phyloP scores from a whole-genome alignment of 1,139 yeast species.

The Suhomyces bolitotheri region DNA sequence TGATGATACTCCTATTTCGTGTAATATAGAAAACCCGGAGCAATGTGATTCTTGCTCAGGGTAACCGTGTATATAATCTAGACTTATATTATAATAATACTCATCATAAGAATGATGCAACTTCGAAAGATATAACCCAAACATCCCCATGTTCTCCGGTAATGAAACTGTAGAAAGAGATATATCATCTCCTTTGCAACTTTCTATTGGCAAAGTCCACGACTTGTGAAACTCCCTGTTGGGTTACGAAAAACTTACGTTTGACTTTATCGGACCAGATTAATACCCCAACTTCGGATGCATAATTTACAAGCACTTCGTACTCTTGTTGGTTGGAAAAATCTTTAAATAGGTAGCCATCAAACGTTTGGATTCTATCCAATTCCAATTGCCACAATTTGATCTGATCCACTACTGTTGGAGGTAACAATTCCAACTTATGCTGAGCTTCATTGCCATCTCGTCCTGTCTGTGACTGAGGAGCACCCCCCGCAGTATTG shows the following conservation, averaged over 20 bases:
- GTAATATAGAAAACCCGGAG: conserved; percentile 36
- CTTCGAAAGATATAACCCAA: no score
- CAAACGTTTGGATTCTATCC: conserved; percentile 86
- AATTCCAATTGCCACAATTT: conserved; percentile 94
- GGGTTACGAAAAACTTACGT: conserved; percentile 75
- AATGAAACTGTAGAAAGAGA: no score
- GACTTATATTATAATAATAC: no score
- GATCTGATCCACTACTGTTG: conserved; percentile 94
- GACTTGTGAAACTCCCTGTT: conserved; percentile 85
- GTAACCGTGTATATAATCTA: conserved; percentile 13
- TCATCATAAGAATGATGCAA: no score
- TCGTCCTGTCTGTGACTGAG: conserved; percentile 33
- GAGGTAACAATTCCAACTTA: conserved; percentile 72
- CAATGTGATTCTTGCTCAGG: conserved; percentile 53
- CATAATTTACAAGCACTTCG: conserved; percentile 70
- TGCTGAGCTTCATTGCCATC: conserved; percentile 38
- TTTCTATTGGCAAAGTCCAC: conserved; percentile 81
- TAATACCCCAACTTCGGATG: conserved; percentile 86
- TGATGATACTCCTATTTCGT: conserved; percentile 39
- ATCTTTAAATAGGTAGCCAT: conserved; percentile 86
- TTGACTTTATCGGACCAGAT: conserved; percentile 78
- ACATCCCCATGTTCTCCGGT: no score
- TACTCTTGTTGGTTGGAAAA: conserved; percentile 78
- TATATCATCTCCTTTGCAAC: conserved; percentile 21
- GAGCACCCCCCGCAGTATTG: conserved; percentile 49